Evolutionary conservation across 2,329 filamentous ascomycete species (phyloP).

Genomic region (Pestalotiopsis sp.): DNA sequence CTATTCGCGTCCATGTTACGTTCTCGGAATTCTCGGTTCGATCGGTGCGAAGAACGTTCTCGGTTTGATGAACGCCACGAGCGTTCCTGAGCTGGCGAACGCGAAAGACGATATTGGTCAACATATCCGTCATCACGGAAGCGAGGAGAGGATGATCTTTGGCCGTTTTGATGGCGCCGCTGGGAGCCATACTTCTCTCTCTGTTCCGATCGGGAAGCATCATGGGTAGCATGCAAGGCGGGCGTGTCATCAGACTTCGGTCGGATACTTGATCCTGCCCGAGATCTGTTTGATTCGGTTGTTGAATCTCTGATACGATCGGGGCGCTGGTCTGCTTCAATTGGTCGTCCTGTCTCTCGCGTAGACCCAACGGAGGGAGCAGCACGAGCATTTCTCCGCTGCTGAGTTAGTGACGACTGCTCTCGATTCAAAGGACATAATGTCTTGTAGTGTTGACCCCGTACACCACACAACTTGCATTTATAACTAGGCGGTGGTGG

Average conservation of each 20-base stretch:
- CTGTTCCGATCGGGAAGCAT: not conserved
- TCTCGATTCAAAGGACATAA: slow-evolving; percentile 40
- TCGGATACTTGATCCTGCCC: no score
- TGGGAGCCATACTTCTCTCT: not conserved
- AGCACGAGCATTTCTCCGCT: slow-evolving; percentile 26
- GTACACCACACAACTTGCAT: slow-evolving; percentile 37
- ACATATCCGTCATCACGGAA: not conserved
- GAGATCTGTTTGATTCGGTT: no score
- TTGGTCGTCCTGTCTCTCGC: not conserved
- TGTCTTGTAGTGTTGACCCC: slow-evolving; percentile 36
- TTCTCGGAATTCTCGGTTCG: not conserved
- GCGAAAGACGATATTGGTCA: not conserved
- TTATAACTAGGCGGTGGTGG: slow-evolving; percentile 32
- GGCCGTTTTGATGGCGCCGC: not conserved
- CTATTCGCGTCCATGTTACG: not conserved
- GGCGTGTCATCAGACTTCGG: no score
- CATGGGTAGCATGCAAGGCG: no score
- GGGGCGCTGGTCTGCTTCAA: not conserved
- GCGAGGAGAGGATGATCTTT: not conserved
- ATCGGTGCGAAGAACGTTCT: not conserved
- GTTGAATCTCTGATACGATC: not conserved
- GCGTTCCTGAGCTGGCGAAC: not conserved
- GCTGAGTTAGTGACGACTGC: slow-evolving; percentile 35
- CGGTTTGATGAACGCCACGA: not conserved
- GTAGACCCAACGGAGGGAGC: not conserved